Percentiles rank a stretch among this genome's conserved stretches.
phyloP scores from a whole-genome alignment of 768 basidiomycete species.

The Pluteus cervinus region DNA sequence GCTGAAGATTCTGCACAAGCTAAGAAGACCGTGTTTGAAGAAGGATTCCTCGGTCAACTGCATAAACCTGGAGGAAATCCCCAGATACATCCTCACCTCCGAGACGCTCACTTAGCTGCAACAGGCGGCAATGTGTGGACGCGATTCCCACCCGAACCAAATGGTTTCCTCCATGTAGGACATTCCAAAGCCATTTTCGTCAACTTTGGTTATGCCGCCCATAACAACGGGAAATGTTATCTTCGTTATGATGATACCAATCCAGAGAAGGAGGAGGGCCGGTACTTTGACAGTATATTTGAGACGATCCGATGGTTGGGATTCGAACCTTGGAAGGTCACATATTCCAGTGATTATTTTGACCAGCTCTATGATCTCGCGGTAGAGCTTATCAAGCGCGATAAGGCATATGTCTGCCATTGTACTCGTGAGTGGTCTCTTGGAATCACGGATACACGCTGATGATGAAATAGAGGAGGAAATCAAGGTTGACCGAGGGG shows the following conservation, averaged over 20 bases:
- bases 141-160: slow-evolving; percentile 98
- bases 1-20: slow-evolving; percentile 30
- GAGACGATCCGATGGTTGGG: slow-evolving; percentile 96
- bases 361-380: slow-evolving; percentile 81
- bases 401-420: slow-evolving; percentile 93
- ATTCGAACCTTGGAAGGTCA: slow-evolving; percentile 98
- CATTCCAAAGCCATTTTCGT: slow-evolving; percentile 99
- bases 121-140: slow-evolving; percentile 88
- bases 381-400: slow-evolving; percentile 79
- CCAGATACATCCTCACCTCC: slow-evolving; percentile 72
- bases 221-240: slow-evolving; percentile 89
- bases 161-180: slow-evolving; percentile 92
- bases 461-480: slow-evolving; percentile 65
- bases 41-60: slow-evolving; percentile 88
- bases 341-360: slow-evolving; percentile 98
- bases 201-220: slow-evolving; percentile 97
- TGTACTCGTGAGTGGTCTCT: slow-evolving; percentile 71
- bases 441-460: slow-evolving; percentile 2
- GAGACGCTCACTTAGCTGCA: slow-evolving; percentile 71
- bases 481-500: slow-evolving; percentile 84
- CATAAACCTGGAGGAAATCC: slow-evolving; percentile 94
- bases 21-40: slow-evolving; percentile 76
- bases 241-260: slow-evolving; percentile 98
- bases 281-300: slow-evolving; percentile 94
- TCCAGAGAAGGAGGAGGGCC: slow-evolving; percentile 94